Base-by-base conservation (phyloP, 306 rosid species). In the Dryas octopetala region DNA sequence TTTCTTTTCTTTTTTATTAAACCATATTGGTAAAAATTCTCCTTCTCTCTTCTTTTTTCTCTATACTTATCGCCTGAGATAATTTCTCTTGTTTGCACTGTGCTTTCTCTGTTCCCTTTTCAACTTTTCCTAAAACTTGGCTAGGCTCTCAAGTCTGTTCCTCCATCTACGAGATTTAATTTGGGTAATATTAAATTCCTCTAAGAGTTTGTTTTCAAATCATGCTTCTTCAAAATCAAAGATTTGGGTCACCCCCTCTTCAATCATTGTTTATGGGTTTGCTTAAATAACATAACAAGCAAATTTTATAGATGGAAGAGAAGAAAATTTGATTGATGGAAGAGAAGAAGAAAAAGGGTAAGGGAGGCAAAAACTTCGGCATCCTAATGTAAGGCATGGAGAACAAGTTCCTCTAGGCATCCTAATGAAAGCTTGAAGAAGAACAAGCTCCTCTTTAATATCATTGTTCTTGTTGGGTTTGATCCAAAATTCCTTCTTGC, bases 111-210 rank as follows among this genome's bases (percentile, higher is more conserved):
- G 28, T 40, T 73, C 54, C 71, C 52, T 67, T 67, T 19, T 45
- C 45, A 55, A n/a, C 46, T 45, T 50, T 53, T 43, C 74, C 62
- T 57, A 74, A 78, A 82, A 66, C 43, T 75, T 83, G 81, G 71
- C 81, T 73, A n/a, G 13, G 10, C 73, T 73, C 32, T 68, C 73
- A 83, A 82, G 78, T 77, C 81, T 85, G 81, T 85, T 81, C 63
- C 81, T 74, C 68, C 62, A 48, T 38, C 66, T 16, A 53, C 73
- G 80, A 85, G 81, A 86, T 83, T 23, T 23, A 23, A 23, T 77
- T 79, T 73, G 72, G 80, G 78, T 78, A 68, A 73, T 77, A 48
- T 47, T 57, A 57, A 67, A 67, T 45, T 70, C 66, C 58, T 53
- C 51, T 46, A 58, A 52, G 68, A 53, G 73, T 74, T 45, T 62